Percentiles rank a stretch among this genome's conserved stretches.
These are phyloP conservation scores for Syncephalastrum contaminatum DNA, from an alignment of 371 early-diverging fungal genomes.

Conservation along the genomic window DNA sequence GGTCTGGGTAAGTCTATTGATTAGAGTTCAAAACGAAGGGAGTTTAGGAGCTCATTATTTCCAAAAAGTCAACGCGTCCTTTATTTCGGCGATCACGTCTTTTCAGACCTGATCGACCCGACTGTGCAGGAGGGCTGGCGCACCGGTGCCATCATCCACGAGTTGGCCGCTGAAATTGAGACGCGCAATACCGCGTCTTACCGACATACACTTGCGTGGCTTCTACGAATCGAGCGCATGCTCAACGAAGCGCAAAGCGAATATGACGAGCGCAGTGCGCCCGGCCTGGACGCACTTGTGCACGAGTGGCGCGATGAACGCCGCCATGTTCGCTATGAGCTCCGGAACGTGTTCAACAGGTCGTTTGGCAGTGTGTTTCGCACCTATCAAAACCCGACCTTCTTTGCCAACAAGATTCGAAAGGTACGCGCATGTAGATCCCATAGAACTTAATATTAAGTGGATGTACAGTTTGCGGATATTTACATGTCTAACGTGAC, in stretches of 20 bases:
- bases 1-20: slow-evolving; percentile 10
- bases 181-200: slow-evolving; percentile 53
- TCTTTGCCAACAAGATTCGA: slow-evolving; percentile 65
- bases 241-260: slow-evolving; percentile 56
- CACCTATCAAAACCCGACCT: slow-evolving; percentile 63
- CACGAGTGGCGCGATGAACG: slow-evolving; percentile 55
- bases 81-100: slow-evolving; percentile 71
- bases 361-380: slow-evolving; percentile 71
- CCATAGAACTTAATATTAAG: not conserved
- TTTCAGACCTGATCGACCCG: slow-evolving; percentile 66
- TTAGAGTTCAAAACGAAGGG: not conserved
- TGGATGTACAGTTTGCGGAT: slow-evolving; percentile 33
- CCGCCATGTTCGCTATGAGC: slow-evolving; percentile 34
- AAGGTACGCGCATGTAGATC: slow-evolving; percentile 23
- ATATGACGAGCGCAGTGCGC: slow-evolving; percentile 22
- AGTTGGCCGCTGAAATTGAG: slow-evolving; percentile 57
- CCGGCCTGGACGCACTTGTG: slow-evolving; percentile 39
- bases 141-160: slow-evolving; percentile 70
- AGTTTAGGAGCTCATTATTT: not conserved
- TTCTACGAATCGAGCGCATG: slow-evolving; percentile 54
- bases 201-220: slow-evolving; percentile 52
- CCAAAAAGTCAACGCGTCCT: slow-evolving; percentile 52
- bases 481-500: slow-evolving; percentile 61
- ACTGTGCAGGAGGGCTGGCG: slow-evolving; percentile 68
- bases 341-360: slow-evolving; percentile 55